phyloP scores from a whole-genome alignment of 768 basidiomycete genomes.

The Pholiota conissans region DNA sequence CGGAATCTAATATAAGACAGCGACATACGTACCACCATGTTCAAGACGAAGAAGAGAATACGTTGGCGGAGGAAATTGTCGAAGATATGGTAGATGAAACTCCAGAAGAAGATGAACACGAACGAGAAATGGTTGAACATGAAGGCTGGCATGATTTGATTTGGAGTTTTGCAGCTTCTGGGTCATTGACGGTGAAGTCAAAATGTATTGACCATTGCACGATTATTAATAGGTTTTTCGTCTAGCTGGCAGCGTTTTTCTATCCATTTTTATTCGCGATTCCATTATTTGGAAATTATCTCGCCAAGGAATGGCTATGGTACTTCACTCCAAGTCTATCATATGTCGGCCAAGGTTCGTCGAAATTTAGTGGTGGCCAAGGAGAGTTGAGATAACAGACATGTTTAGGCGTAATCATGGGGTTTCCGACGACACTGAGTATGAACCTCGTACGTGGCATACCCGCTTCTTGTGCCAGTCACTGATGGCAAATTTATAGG shows the following conservation, averaged over 20 bases:
- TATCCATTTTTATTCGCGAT: constrained; percentile 88
- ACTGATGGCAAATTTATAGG: constrained; percentile 40
- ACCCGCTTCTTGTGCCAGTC: not conserved
- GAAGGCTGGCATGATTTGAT: constrained; percentile 78
- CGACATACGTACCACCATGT: constrained; percentile 57
- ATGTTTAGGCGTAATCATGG: constrained; percentile 88
- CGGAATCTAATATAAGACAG: constrained; percentile 53
- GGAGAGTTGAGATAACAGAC: constrained; percentile 1
- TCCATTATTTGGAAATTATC: constrained; percentile 79
- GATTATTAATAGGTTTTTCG: not conserved
- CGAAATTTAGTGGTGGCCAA: not conserved
- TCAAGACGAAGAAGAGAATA: constrained; percentile 33
- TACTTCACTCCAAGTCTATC: constrained; percentile 89
- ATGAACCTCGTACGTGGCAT: constrained; percentile 76
- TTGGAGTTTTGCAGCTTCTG: constrained; percentile 79
- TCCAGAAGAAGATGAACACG: constrained; percentile 29
- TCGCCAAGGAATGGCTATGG: constrained; percentile 92
- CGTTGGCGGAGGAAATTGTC: constrained; percentile 10
- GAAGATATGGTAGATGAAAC: constrained; percentile 27
- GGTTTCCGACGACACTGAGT: constrained; percentile 88
- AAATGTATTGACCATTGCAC: not conserved
- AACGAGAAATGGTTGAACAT: constrained; percentile 53
- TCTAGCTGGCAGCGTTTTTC: constrained; percentile 81
- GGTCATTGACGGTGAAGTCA: constrained; percentile 66
- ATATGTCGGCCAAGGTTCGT: constrained; percentile 86